Evolutionary conservation across 768 basidiomycete genomes (phyloP), one percentile per base, ranked within the genome.

Genomic region (Tricholoma flavovirens): DNA sequence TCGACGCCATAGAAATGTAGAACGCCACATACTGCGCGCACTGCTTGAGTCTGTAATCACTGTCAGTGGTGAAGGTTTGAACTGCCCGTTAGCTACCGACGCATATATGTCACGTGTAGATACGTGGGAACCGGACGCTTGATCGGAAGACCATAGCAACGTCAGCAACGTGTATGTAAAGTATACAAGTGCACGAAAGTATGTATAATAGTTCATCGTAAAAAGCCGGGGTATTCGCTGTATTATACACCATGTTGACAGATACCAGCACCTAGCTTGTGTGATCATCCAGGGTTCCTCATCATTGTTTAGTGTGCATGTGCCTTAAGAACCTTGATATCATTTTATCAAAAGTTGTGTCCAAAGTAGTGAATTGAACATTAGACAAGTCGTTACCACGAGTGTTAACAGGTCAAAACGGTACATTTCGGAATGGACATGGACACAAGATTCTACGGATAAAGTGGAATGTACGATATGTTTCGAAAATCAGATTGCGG

Each of bases 11-110:
- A 53, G 2, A 56, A 55, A 51, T 49, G 48, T 36, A 56, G 22
- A 10, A 38, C 49, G 48, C 36, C 55, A 63, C 60, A 49, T 59
- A 61, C 62, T 62, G n/a, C 45, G 30, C n/a, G 29, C 4, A 40
- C 48, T 38, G 43, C 40, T 21, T 49, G 30, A 15, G 51, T 26
- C 36, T n/a, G 50, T 46, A 58, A 33, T 53, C 33, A 19, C 22
- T 49, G 50, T 57, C 48, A 55, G 21, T 48, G 29, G 26, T 35
- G 12, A 52, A 57, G 22, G 24, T 9, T 42, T 42, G 17, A 50
- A 45, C 55, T 22, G 51, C 51, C n/a, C 55, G 51, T 36, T 21
- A 45, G 48, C 55, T 19, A 48, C 32, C 42, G 38, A 17, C 36
- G 22, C 36, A 6, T 21, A 24, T 26, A 19, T 17, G 42, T 53